A percentile compares a stretch with the other conserved stretches of the same genome.
Conservation (phyloP, 164 flowering plant species). For the Piper betle region DNA sequence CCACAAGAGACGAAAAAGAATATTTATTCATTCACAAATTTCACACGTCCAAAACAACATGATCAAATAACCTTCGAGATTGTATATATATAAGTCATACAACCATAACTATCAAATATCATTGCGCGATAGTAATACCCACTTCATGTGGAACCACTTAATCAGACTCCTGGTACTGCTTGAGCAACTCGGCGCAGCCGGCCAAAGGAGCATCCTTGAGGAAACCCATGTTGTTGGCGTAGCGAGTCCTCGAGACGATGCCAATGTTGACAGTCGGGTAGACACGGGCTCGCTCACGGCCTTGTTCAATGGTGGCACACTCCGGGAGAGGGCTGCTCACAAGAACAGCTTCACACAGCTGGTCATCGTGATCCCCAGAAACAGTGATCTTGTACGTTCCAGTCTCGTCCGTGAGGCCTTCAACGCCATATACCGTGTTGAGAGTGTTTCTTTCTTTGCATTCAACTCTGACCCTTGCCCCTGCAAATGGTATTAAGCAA, state of each 20-base stretch:
- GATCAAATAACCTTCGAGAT: background rate
- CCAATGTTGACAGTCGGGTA: conserved; percentile 56
- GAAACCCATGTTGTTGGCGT: conserved; percentile 56
- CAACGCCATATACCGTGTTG: conserved; percentile 21
- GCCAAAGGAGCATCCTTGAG: conserved; percentile 21
- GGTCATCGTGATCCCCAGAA: conserved; percentile 30
- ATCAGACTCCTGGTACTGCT: conserved; percentile 33
- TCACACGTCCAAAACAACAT: background rate
- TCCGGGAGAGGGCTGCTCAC: conserved; percentile 37
- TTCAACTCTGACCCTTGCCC: conserved; percentile 54
- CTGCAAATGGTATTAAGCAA: conserved; percentile 10
- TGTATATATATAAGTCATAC: too few species aligned
- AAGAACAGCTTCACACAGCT: conserved; percentile 42
- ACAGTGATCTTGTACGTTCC: conserved; percentile 44
- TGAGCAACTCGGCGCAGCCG: conserved; percentile 39
- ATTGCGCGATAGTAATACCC: background rate
- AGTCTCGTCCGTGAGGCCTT: conserved; percentile 30
- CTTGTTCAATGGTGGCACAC: conserved; percentile 26
- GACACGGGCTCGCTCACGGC: conserved; percentile 59
- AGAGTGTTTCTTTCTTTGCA: conserved; percentile 37
- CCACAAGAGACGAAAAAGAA: too few species aligned
- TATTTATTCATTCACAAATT: background rate
- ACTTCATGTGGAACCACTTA: background rate
- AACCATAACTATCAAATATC: background rate
- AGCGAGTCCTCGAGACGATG: conserved; percentile 30